phyloP scores from a whole-genome alignment of 2,329 filamentous ascomycete species.

The Penicillium italicum region DNA sequence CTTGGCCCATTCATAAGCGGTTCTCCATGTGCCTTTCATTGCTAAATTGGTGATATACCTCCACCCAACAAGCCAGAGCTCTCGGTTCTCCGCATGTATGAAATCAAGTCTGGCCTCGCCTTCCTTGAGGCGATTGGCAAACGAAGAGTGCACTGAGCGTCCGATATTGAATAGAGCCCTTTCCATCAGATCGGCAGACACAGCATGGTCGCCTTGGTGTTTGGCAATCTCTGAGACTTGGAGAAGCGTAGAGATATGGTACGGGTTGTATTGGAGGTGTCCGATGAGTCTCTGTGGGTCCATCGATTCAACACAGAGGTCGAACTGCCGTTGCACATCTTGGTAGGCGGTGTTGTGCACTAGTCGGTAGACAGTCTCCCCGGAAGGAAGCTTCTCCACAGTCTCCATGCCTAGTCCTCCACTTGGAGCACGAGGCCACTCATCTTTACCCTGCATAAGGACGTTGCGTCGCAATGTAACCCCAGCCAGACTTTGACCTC shows the following conservation, averaged over 20 bases:
- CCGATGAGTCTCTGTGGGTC: conserved; percentile 79
- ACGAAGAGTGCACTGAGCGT: conserved; percentile 79
- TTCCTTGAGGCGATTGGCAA: conserved; percentile 68
- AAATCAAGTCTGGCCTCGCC: conserved; percentile 82
- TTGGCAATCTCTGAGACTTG: conserved; percentile 91
- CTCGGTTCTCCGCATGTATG: conserved; percentile 76
- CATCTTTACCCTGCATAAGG: conserved; percentile 81
- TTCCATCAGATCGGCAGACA: conserved; percentile 83
- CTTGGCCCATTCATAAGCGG: conserved; percentile 90
- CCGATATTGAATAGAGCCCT: conserved; percentile 90
- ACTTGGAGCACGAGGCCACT: conserved; percentile 76
- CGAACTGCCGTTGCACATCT: conserved; percentile 70
- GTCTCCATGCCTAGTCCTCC: conserved; percentile 81
- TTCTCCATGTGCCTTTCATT: conserved; percentile 89
- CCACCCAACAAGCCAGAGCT: conserved; percentile 87
- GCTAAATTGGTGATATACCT: conserved; percentile 82
- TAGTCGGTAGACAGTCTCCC: conserved; percentile 70
- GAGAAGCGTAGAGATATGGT: conserved; percentile 89
- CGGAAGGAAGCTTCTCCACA: conserved; percentile 53
- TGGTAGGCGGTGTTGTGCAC: conserved; percentile 72
- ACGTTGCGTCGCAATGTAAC: conserved; percentile 72
- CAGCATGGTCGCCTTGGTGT: conserved; percentile 81
- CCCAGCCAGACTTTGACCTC: conserved; percentile 64
- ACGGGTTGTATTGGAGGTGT: conserved; percentile 71
- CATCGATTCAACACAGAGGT: conserved; percentile 73